phyloP scores from a whole-genome alignment of 495 filamentous ascomycete genomes.

The Penicillium verhagenii region DNA sequence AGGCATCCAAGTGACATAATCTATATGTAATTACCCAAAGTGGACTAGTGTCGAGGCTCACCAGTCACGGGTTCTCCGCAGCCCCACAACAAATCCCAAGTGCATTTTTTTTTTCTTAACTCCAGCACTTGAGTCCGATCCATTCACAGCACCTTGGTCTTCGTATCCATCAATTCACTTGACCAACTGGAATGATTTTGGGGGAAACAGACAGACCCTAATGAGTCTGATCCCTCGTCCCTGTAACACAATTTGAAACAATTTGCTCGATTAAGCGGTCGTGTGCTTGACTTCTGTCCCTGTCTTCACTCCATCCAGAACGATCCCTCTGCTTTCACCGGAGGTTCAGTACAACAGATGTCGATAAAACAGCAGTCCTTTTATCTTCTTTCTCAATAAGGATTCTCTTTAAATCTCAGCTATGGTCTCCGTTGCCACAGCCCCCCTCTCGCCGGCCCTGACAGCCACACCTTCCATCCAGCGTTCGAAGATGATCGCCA shows the following conservation, averaged over 20 bases:
- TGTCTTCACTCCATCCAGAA: conserved; percentile 5
- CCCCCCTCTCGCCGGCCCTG: conserved; percentile 32
- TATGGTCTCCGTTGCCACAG: conserved; percentile 47
- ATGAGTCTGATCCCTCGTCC: conserved; percentile 6
- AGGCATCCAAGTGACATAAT: conserved; percentile 18
- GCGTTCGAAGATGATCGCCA: conserved; percentile 33
- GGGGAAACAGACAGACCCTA: conserved; percentile 21
- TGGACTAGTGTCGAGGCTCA: conserved; percentile 15
- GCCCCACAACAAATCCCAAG: conserved; percentile 18
- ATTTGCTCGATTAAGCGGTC: conserved; percentile 16
- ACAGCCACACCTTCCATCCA: conserved; percentile 20
- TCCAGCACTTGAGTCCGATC: conserved; percentile 4
- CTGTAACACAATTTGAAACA: conserved; percentile 18
- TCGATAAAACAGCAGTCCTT: conserved; percentile 11
- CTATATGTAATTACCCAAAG: conserved; percentile 13
- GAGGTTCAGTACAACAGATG: conserved; percentile 23
- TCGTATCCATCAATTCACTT: conserved; percentile 14
- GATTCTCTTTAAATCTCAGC: conserved; percentile 14
- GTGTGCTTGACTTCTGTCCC: conserved; percentile 22
- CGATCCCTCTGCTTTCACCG: conserved; percentile 4
- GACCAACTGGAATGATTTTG: conserved; percentile 12
- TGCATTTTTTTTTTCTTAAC: conserved; percentile 4
- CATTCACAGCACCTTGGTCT: conserved; percentile 18
- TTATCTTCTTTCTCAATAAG: conserved; percentile 6
- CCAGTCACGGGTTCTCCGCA: conserved; percentile 28